Evolutionary conservation across 2,329 filamentous ascomycete genomes (phyloP).

Genomic region (Alternaria metachromatica): DNA sequence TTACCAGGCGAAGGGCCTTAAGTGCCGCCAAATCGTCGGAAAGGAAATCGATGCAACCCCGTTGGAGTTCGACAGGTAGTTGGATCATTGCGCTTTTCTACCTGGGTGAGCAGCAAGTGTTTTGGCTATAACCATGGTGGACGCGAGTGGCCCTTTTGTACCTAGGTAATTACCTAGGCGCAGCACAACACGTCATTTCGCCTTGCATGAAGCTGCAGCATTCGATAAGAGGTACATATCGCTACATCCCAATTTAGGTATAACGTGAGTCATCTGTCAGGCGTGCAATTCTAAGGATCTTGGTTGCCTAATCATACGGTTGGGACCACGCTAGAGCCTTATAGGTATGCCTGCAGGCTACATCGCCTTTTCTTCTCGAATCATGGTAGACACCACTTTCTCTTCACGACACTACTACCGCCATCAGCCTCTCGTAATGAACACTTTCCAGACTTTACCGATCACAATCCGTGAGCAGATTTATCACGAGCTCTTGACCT

Average conservation of each 20-base stretch:
- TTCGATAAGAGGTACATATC: background rate
- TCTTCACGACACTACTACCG: background rate
- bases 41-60: background rate
- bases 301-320: background rate
- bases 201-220: background rate
- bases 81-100: background rate
- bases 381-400: background rate
- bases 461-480: conserved; percentile 9
- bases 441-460: background rate
- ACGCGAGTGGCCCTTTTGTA: conserved; percentile 5
- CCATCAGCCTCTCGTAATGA: background rate
- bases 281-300: background rate
- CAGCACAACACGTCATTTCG: background rate
- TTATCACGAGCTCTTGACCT: conserved; percentile 6
- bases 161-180: background rate
- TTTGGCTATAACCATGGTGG: background rate
- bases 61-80: background rate
- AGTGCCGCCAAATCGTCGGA: background rate
- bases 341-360: background rate
- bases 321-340: conserved; percentile 44
- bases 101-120: background rate
- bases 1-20: background rate
- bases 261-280: background rate
- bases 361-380: background rate
- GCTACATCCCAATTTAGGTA: background rate